Conservation (phyloP, 179 eudicot species). For the Patellifolia procumbens region DNA sequence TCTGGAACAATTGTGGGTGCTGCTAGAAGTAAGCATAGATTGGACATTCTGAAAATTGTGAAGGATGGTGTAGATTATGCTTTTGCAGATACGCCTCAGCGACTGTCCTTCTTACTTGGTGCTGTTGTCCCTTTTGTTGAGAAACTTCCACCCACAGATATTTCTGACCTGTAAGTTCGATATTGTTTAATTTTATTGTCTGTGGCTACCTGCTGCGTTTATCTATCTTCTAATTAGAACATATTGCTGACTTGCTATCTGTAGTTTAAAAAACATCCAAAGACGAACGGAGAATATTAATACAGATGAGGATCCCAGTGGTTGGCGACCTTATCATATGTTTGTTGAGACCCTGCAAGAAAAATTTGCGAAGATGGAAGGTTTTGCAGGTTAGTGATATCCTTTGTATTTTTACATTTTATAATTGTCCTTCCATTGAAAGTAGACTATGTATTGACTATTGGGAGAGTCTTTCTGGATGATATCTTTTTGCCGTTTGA, state of each 20-base stretch:
- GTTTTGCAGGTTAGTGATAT: conserved; percentile 56
- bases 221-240: not conserved
- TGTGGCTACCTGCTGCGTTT: not conserved
- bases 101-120: conserved; percentile 69
- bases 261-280: conserved; percentile 67
- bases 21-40: conserved; percentile 72
- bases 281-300: conserved; percentile 61
- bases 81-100: conserved; percentile 65
- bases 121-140: conserved; percentile 66
- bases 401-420: not conserved
- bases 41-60: conserved; percentile 74
- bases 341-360: conserved; percentile 70
- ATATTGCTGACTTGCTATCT: conserved; percentile 21
- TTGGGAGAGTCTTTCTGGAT: not conserved
- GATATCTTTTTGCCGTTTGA: not conserved
- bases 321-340: conserved; percentile 79
- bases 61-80: conserved; percentile 80
- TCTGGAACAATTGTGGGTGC: conserved; percentile 72
- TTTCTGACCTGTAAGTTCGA: conserved; percentile 72
- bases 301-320: conserved; percentile 89
- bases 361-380: conserved; percentile 80
- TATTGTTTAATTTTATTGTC: not conserved
- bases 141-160: conserved; percentile 75
- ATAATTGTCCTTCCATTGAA: not conserved
- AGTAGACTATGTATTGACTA: not conserved